Base-by-base conservation (phyloP, 768 basidiomycete species). In the Dentipellis sp. region DNA sequence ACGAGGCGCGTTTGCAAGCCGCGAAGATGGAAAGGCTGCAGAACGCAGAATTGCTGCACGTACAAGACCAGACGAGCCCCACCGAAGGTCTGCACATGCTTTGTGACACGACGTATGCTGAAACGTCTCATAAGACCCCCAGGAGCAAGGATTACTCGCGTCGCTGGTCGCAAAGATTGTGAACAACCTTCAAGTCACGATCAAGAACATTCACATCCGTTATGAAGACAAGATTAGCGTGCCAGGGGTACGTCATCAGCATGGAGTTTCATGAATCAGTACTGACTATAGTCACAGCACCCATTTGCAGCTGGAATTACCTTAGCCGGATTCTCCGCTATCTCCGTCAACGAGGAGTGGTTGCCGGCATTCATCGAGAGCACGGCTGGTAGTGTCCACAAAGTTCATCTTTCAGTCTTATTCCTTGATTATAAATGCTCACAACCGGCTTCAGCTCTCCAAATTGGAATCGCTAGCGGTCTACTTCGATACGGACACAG, bases 221-320 rank as follows among this genome's bases (percentile, higher is more conserved):
- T 99, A 97, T 64, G 97, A 99, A 71, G 97, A 99, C 72, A 86
- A 86, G 51, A 69, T 93, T 63, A 97, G 92, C 63, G 92, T 94
- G 23, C 94, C 94, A 34, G 91, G 88, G 29, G 94, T 94, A 69
- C 64, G 88, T 73, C 29, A 29, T 50, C 51, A 2, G 50, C 29
- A 2, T 23, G 21, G 40, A 21, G 17, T 37, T 36, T 47, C 48
- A 56, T 39, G 22, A n/a, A 17, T 11, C 17, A 16, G 12, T 11
- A 45, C n/a, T 17, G 10, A 17, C 23, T 21, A 29, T 35, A 23
- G 21, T 35, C 48, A 39, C 21, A 97, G 89, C 94, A 97, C 69
- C 94, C 94, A 16, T 98, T 99, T 66, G 88, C 94, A 7, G 86
- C 85, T 35, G 97, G 97, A 48, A 64, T 93, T 39, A 98, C 97